phyloP scores from a whole-genome alignment of 2,329 filamentous ascomycete species.

The Amauroascus niger region DNA sequence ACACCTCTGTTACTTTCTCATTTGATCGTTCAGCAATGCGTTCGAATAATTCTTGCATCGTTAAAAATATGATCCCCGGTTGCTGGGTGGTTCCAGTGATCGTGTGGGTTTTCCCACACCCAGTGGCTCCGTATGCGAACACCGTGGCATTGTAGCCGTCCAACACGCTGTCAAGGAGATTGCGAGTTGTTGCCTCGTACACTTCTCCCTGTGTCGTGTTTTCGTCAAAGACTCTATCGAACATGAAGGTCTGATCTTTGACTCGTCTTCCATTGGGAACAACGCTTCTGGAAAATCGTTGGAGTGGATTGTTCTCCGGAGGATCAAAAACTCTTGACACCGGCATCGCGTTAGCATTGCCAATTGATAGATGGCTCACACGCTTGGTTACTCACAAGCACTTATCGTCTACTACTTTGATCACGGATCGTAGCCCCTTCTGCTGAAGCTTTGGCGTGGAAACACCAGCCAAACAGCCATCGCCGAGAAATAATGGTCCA shows the following conservation, averaged over 20 bases:
- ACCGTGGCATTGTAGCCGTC: constrained; percentile 98
- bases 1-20: constrained; percentile 82
- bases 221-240: constrained; percentile 94
- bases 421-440: constrained; percentile 79
- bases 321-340: constrained; percentile 78
- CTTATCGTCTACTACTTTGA: constrained; percentile 93
- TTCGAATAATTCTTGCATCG: constrained; percentile 98
- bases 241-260: constrained; percentile 95
- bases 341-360: constrained; percentile 16
- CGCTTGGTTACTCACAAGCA: constrained; percentile 61
- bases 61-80: constrained; percentile 95
- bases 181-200: constrained; percentile 85
- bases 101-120: constrained; percentile 97
- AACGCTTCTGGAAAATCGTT: constrained; percentile 73
- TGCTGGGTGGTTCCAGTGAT: constrained; percentile 87
- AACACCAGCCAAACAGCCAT: constrained; percentile 82
- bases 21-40: constrained; percentile 77
- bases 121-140: constrained; percentile 95
- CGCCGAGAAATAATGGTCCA: constrained; percentile 83
- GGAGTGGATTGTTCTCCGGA: constrained; percentile 85
- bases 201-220: constrained; percentile 86
- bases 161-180: constrained; percentile 84
- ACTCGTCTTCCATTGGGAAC: constrained; percentile 78
- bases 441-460: constrained; percentile 76
- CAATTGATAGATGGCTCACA: background rate